These are phyloP conservation scores for Nothophytophthora sp. DNA, from an alignment of 352 stramenopile species.

Conservation along the genomic window DNA sequence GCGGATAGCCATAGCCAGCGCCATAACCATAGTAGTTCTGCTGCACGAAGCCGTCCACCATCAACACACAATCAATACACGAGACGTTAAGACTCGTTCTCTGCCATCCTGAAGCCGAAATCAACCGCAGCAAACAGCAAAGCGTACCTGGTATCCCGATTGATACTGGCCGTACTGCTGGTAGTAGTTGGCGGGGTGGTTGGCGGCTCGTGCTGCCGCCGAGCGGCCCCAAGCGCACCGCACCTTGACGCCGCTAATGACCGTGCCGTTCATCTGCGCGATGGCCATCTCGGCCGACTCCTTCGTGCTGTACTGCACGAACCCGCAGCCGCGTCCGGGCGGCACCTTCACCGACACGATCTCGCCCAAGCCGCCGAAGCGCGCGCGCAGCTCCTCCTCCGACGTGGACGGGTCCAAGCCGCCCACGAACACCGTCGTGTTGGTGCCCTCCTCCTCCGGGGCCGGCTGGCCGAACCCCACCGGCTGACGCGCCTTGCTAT, in stretches of 20 bases:
- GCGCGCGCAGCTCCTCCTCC: conserved; percentile 82
- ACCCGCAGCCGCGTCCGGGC: conserved; percentile 89
- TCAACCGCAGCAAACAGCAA: no score
- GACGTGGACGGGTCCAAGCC: conserved; percentile 80
- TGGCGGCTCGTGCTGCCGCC: conserved; percentile 50
- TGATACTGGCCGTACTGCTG: conserved; percentile 57
- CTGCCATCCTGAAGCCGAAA: no score
- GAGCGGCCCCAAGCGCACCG: conserved; percentile 89
- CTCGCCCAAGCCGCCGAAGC: conserved; percentile 80
- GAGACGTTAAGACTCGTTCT: neutral
- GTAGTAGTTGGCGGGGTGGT: conserved; percentile 44
- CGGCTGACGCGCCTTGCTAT: conserved; percentile 42
- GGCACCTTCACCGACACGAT: conserved; percentile 44
- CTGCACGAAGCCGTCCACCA: neutral
- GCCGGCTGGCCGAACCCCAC: conserved; percentile 22
- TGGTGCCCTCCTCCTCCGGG: conserved; percentile 62
- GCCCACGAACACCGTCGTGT: conserved; percentile 93
- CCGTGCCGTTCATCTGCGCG: conserved; percentile 86
- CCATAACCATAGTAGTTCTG: conserved; percentile 69
- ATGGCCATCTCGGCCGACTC: conserved; percentile 89
- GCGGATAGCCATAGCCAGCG: conserved; percentile 51
- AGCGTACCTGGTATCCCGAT: conserved; percentile 42
- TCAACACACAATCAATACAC: conserved; percentile 4
- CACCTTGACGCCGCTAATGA: conserved; percentile 80
- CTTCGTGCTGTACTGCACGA: conserved; percentile 88